phyloP scores from a whole-genome alignment of 2,329 filamentous ascomycete genomes.

The Alternaria sp. region DNA sequence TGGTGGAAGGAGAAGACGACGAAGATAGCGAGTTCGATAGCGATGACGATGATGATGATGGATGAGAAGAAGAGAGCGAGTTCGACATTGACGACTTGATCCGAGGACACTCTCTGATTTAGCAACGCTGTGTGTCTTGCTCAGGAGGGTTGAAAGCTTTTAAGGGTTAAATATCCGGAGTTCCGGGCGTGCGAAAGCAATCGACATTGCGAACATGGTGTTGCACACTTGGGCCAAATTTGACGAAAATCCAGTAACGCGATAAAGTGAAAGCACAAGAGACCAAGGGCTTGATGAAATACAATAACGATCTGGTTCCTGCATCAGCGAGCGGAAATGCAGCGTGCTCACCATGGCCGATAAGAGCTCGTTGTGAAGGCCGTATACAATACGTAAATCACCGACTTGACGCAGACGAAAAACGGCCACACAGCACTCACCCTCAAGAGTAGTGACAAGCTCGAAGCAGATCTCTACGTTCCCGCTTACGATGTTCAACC shows the following conservation, averaged over 20 bases:
- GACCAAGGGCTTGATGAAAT: not conserved
- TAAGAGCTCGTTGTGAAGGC: slow-evolving; percentile 56
- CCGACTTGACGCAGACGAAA: slow-evolving; percentile 27
- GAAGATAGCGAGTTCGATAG: not conserved
- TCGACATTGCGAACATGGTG: not conserved
- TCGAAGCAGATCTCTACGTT: slow-evolving; percentile 63
- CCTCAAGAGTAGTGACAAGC: slow-evolving; percentile 55
- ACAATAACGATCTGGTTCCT: not conserved
- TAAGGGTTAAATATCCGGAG: not conserved
- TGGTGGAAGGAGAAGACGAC: not conserved
- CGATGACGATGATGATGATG: slow-evolving; percentile 2
- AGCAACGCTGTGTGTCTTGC: not conserved
- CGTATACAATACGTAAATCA: slow-evolving; percentile 51
- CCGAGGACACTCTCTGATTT: not conserved
- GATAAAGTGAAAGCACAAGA: not conserved
- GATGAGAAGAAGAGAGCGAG: not conserved
- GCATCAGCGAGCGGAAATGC: not conserved
- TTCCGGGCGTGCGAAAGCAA: not conserved
- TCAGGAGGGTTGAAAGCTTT: not conserved
- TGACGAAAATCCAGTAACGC: not conserved
- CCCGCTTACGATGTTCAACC: slow-evolving; percentile 61
- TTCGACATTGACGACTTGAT: not conserved
- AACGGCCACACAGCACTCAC: slow-evolving; percentile 54
- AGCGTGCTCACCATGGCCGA: not conserved
- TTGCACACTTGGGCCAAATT: not conserved